Percentiles rank a stretch among this genome's conserved stretches.
Evolutionary conservation across 192 early-diverging fungal genomes (phyloP).

Genomic region (Coemansia sp.): DNA sequence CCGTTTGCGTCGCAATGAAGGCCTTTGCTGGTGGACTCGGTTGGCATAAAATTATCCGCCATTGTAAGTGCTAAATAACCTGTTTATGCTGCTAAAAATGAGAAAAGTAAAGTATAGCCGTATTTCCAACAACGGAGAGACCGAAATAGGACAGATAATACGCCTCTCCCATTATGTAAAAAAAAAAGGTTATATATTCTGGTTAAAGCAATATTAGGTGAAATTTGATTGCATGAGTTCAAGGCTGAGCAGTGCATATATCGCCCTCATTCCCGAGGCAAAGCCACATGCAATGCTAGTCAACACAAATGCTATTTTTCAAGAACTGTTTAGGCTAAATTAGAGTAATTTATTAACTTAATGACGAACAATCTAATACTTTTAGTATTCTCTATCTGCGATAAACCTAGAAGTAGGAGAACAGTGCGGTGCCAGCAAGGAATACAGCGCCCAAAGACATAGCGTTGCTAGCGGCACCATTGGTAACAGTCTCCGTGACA

Average conservation of each 20-base stretch:
- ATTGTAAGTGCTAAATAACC: background rate
- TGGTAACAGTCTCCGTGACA: slow-evolving; percentile 38
- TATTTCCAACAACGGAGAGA: background rate
- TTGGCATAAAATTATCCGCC: background rate
- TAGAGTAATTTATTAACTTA: background rate
- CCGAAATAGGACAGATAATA: slow-evolving; percentile 1
- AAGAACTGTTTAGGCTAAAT: background rate
- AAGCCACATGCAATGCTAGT: slow-evolving; percentile 4
- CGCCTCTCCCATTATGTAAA: background rate
- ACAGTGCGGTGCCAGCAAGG: slow-evolving; percentile 21
- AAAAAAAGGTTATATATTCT: background rate
- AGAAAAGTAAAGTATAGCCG: background rate
- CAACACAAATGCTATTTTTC: background rate
- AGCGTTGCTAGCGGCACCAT: slow-evolving; percentile 38
- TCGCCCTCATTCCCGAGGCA: background rate
- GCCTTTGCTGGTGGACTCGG: background rate
- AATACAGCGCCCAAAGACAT: slow-evolving; percentile 29
- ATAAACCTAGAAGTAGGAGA: slow-evolving; percentile 22
- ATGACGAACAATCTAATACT: background rate
- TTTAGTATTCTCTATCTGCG: background rate
- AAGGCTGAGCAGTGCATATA: background rate
- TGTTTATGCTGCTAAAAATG: background rate
- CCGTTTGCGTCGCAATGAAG: slow-evolving; percentile 18
- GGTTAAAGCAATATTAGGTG: background rate
- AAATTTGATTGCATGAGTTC: background rate